phyloP scores from a whole-genome alignment of 768 basidiomycete genomes.

The Boletus rufocinnamomeus region DNA sequence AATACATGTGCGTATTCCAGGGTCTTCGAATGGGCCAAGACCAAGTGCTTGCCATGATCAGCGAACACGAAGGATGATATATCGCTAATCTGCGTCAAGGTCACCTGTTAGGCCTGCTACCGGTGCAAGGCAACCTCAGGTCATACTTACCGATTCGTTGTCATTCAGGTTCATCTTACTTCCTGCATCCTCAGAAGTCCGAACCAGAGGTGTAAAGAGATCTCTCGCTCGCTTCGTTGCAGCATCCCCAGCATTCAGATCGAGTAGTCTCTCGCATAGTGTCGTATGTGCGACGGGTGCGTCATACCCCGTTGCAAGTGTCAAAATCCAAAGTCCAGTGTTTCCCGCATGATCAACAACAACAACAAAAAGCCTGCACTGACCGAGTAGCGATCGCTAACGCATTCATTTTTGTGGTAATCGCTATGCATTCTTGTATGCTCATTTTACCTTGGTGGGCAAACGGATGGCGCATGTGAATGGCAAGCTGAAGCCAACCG shows the following conservation, averaged over 20 bases:
- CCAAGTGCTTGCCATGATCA: not conserved
- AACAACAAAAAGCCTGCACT: not conserved
- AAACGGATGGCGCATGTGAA: slow-evolving; percentile 21
- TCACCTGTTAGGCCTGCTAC: no score
- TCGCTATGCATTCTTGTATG: slow-evolving; percentile 20
- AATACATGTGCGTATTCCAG: not conserved
- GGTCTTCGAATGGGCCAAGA: no score
- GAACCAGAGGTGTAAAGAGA: not conserved
- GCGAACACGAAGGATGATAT: not conserved
- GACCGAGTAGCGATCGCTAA: no score
- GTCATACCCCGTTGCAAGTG: slow-evolving; percentile 17
- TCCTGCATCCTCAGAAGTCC: no score
- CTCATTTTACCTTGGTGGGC: slow-evolving; percentile 19
- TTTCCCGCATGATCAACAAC: no score
- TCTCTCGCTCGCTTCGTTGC: slow-evolving; percentile 13
- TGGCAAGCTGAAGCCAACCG: slow-evolving; percentile 24
- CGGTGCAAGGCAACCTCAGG: no score
- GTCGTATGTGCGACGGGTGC: slow-evolving; percentile 21
- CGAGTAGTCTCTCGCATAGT: slow-evolving; percentile 17
- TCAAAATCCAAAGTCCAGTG: not conserved
- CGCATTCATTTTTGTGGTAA: slow-evolving; percentile 14
- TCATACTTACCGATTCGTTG: no score
- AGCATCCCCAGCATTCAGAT: slow-evolving; percentile 5
- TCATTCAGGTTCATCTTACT: no score
- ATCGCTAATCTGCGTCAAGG: no score